phyloP scores from a whole-genome alignment of 495 filamentous ascomycete species.

The Thermothielavioides terrestris region DNA sequence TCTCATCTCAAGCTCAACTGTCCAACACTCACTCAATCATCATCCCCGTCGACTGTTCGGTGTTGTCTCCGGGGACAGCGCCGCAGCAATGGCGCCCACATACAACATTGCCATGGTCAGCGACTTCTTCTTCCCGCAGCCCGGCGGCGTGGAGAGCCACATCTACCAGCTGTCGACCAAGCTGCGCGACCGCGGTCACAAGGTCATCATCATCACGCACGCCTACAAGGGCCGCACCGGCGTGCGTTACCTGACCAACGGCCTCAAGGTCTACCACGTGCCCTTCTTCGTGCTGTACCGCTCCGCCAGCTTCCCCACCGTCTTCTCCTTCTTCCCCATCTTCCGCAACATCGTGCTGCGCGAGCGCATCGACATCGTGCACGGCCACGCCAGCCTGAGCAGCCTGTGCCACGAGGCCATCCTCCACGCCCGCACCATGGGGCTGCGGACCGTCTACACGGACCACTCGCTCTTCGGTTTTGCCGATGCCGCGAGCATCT shows the following conservation, averaged over 20 bases:
- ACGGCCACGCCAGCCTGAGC: conserved; percentile 88
- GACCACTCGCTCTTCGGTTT: conserved; percentile 98
- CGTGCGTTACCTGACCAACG: conserved; percentile 95
- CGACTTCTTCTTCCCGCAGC: conserved; percentile 98
- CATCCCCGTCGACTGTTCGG: neutral
- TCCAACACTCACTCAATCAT: neutral
- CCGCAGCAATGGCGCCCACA: conserved; percentile 43
- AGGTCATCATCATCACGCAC: conserved; percentile 96
- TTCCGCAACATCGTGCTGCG: conserved; percentile 93
- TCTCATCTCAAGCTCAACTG: neutral
- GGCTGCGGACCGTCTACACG: conserved; percentile 87
- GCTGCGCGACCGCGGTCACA: conserved; percentile 93
- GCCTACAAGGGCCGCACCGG: conserved; percentile 87
- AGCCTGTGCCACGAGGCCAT: conserved; percentile 93
- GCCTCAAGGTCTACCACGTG: conserved; percentile 95
- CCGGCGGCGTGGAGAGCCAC: conserved; percentile 92
- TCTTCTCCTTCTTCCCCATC: conserved; percentile 96
- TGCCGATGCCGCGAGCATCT: conserved; percentile 88
- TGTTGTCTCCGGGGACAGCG: neutral
- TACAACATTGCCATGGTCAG: conserved; percentile 81
- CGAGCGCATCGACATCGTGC: conserved; percentile 92
- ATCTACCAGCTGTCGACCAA: conserved; percentile 97
- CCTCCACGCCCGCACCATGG: conserved; percentile 93
- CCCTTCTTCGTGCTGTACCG: conserved; percentile 94
- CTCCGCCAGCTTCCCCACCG: conserved; percentile 88